phyloP scores from a whole-genome alignment of 2,329 filamentous ascomycete species.

The Fusarium bactridioides region DNA sequence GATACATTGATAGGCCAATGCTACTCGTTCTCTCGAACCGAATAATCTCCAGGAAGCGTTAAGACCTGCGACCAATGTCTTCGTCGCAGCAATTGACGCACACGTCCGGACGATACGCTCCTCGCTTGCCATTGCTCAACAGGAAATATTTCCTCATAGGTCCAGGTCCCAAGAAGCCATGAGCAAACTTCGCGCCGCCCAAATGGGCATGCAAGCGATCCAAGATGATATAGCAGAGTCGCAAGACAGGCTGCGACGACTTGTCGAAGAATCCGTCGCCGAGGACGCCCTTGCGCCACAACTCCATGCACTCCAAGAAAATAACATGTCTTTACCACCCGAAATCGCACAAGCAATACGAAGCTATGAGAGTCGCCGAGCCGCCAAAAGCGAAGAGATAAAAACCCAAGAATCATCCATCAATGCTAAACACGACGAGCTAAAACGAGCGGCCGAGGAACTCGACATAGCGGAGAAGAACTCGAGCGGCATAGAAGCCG shows the following conservation, averaged over 20 bases:
- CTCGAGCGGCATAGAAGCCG: slow-evolving; percentile 29
- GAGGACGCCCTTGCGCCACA: slow-evolving; percentile 39
- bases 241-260: slow-evolving; percentile 25
- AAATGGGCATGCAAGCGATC: slow-evolving; percentile 30
- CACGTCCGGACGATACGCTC: slow-evolving; percentile 37
- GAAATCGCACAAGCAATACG: slow-evolving; percentile 42
- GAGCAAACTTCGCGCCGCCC: slow-evolving; percentile 30
- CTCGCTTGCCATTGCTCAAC: slow-evolving; percentile 34
- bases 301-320: slow-evolving; percentile 40
- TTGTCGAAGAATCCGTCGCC: slow-evolving; percentile 37
- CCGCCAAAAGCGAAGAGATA: slow-evolving; percentile 40
- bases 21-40: slow-evolving; percentile 31
- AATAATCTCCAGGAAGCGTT: slow-evolving; percentile 35
- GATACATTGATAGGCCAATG: slow-evolving; percentile 17
- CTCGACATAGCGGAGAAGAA: slow-evolving; percentile 31
- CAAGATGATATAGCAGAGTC: slow-evolving; percentile 33
- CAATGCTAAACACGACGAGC: slow-evolving; percentile 26
- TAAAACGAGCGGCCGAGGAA: slow-evolving; percentile 28
- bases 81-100: slow-evolving; percentile 33
- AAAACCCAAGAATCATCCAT: slow-evolving; percentile 37
- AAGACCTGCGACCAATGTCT: slow-evolving; percentile 33
- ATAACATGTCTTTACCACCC: slow-evolving; percentile 39
- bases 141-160: slow-evolving; percentile 42
- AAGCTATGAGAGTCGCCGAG: slow-evolving; percentile 36
- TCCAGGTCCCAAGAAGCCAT: slow-evolving; percentile 38